These are phyloP conservation scores for Cucurbitaria berberidis DNA, from an alignment of 2,329 filamentous ascomycete genomes.

Conservation along the genomic window DNA sequence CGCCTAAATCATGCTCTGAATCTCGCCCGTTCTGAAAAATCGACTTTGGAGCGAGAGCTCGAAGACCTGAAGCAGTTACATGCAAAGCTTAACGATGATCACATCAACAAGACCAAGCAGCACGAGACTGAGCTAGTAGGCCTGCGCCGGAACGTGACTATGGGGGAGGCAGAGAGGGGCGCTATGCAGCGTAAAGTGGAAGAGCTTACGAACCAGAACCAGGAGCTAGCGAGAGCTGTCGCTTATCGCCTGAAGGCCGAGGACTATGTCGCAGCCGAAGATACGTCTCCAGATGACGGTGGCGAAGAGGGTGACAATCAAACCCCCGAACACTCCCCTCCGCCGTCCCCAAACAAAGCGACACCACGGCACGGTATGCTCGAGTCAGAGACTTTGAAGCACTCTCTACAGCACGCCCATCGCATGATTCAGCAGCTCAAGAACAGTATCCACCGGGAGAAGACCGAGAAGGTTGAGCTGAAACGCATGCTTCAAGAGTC, in stretches of 20 bases:
- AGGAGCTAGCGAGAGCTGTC: conserved; percentile 85
- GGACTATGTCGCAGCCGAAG: conserved; percentile 67
- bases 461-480: conserved; percentile 96
- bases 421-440: conserved; percentile 96
- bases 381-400: conserved; percentile 95
- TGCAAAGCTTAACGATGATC: conserved; percentile 80
- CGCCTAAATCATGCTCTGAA: conserved; percentile 77
- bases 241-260: conserved; percentile 72
- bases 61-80: conserved; percentile 86
- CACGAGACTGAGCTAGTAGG: conserved; percentile 88
- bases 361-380: conserved; percentile 89
- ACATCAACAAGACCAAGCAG: conserved; percentile 75
- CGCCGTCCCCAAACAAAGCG: conserved; percentile 86
- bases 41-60: conserved; percentile 78
- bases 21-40: conserved; percentile 75
- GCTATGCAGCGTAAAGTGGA: conserved; percentile 84
- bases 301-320: conserved; percentile 64
- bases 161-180: conserved; percentile 79
- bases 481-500: conserved; percentile 95
- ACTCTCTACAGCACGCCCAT: conserved; percentile 91
- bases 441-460: conserved; percentile 93
- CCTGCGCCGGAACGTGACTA: conserved; percentile 78
- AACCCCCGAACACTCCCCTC: conserved; percentile 89
- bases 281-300: conserved; percentile 48
- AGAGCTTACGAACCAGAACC: conserved; percentile 85